Base-by-base conservation (phyloP, 1,284 basidiomycete species). In the Rhodotorula sp. region DNA sequence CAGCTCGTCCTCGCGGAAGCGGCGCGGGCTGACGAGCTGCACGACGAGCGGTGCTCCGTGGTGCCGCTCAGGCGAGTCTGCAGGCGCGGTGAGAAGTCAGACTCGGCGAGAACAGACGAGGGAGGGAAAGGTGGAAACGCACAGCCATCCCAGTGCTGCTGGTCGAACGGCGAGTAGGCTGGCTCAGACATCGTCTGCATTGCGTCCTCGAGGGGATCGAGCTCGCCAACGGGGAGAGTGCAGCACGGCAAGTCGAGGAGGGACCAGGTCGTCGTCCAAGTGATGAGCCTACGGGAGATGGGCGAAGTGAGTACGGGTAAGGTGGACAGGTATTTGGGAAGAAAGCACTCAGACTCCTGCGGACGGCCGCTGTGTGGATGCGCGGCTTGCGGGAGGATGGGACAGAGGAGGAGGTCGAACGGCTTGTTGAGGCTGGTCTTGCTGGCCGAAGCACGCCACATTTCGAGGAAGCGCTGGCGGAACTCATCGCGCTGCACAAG, bases 1-100 rank as follows among this genome's bases (percentile, higher is more conserved):
- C 41, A 60, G 44, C 44, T 60, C 58, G 44, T 60, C 58, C 58
- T 60, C 58, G 44, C 44, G 44, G 32, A 60, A 60, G 29, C 58
- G 29, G 17, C 44, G 58, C 29, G 58, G 58, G 58, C 21, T 48
- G 58, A 60, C 58, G 32, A 60, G 58, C 58, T 60, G 58, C 9
- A 60, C 44, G 17, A 48, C 44, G 44, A 60, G 29, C 21, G 58
- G 58, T 8, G 58, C 58, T 19, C 48, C 48, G 44, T 32, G 10
- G 44, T 46, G 41, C 29, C 21, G 21, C 29, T 46, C 58, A 9
- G 29, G 44, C 12, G 29, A 32, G 39, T 60, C 58, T 60, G 58
- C 27, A 3, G 29, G 6, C 13, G n/a, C n/a, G 22, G 22, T 6
- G 15, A 12, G 13, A 7, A 27, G 19, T 25, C 13, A 27, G 29